Evolutionary conservation across 2,329 filamentous ascomycete genomes (phyloP).

Genomic region (Fusarium palustre): DNA sequence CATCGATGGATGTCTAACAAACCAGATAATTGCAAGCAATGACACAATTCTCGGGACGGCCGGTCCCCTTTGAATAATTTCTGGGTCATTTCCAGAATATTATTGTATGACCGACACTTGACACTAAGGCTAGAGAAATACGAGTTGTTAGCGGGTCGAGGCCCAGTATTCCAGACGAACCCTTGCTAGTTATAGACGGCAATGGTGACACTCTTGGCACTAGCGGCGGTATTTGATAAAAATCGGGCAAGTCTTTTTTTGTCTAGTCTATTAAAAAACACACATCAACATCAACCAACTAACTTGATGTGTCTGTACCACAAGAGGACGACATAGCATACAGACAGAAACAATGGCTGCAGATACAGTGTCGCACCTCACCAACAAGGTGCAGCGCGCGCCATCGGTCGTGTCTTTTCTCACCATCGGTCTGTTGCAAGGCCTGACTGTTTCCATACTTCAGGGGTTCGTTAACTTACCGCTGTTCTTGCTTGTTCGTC

Average conservation of each 20-base stretch:
- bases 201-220: background rate
- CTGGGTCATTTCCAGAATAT: background rate
- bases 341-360: background rate
- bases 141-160: background rate
- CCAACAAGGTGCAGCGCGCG: background rate
- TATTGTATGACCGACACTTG: background rate
- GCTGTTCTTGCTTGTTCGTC: background rate
- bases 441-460: background rate
- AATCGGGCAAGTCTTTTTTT: background rate
- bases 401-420: background rate
- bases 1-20: background rate
- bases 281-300: background rate
- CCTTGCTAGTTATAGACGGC: background rate
- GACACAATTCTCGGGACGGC: background rate
- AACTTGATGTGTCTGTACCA: background rate
- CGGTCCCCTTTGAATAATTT: background rate
- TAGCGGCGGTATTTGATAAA: slow-evolving; percentile 7
- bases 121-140: background rate
- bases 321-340: background rate
- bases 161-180: background rate
- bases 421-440: background rate
- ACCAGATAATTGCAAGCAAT: accelerated
- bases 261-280: background rate
- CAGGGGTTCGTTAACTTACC: slow-evolving; percentile 1
- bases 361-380: background rate